phyloP scores from a whole-genome alignment of 176 grass and related monocot species.

The Carex myosuroides region DNA sequence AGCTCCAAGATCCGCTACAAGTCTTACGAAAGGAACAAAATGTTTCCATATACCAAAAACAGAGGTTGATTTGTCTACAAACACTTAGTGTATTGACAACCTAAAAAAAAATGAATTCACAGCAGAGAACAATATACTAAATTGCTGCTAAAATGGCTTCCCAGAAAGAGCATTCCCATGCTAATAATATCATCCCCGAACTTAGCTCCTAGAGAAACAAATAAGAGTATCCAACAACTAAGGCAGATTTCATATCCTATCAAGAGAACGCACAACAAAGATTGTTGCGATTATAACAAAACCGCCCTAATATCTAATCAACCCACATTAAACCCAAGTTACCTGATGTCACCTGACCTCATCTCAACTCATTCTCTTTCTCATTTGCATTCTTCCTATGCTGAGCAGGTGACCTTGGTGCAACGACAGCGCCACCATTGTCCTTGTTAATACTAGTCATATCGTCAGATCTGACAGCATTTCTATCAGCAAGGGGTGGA shows the following conservation, averaged over 20 bases:
- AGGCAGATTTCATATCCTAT: not conserved
- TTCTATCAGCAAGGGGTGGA: conserved; percentile 51
- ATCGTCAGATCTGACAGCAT: conserved; percentile 41
- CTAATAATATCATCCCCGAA: not conserved
- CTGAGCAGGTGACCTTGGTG: conserved; percentile 30
- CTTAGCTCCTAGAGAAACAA: not conserved
- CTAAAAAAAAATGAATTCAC: not conserved
- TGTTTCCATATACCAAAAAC: not conserved
- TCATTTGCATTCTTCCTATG: conserved; percentile 40
- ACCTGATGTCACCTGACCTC: not conserved
- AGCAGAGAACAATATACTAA: not conserved
- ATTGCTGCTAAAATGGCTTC: not conserved
- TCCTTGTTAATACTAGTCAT: conserved; percentile 38
- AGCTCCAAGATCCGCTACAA: not conserved
- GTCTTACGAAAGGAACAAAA: not conserved
- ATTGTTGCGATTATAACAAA: not conserved
- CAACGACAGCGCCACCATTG: conserved; percentile 17
- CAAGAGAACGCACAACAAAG: not conserved
- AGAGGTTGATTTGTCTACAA: too few relatives aligned
- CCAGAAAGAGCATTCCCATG: not conserved
- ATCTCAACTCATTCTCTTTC: conserved; percentile 68
- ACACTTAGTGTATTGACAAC: not conserved
- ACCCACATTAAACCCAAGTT: not conserved
- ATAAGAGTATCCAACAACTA: not conserved
- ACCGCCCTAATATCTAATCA: not conserved